These are phyloP conservation scores for Danielia reshetovae DNA, from an alignment of 805 yeast species.

Conservation along the genomic window DNA sequence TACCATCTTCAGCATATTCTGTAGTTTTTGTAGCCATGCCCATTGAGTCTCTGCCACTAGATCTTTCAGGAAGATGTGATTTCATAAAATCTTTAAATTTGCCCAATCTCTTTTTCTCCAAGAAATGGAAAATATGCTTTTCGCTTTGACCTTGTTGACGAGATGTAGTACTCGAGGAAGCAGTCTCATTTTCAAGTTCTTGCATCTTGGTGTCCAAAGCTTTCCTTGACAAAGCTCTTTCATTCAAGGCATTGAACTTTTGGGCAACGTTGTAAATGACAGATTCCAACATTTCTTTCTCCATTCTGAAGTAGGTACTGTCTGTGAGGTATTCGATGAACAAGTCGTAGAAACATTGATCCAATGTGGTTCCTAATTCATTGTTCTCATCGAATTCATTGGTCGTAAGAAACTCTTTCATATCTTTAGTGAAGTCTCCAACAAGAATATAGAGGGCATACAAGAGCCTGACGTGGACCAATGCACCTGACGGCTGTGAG, in stretches of 20 bases:
- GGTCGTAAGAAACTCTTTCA: constrained; percentile 55
- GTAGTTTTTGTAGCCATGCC: constrained; percentile 45
- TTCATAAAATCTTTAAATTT: constrained; percentile 59
- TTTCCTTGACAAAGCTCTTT: constrained; percentile 31
- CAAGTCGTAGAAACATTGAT: constrained; percentile 67
- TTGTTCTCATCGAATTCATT: constrained; percentile 46
- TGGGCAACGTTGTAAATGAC: constrained; percentile 43
- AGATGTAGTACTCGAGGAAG: background rate
- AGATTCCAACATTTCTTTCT: constrained; percentile 63
- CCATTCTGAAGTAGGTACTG: constrained; percentile 64
- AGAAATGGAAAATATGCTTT: constrained; percentile 26
- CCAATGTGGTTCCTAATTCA: constrained; percentile 49
- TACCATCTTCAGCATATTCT: constrained; percentile 20
- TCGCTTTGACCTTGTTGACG: constrained; percentile 19
- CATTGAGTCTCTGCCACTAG: constrained; percentile 15
- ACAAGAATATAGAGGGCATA: constrained; percentile 61
- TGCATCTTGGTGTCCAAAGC: constrained; percentile 33
- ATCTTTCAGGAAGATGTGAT: constrained; percentile 31
- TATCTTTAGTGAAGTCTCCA: constrained; percentile 56
- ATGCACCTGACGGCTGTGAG: constrained; percentile 57
- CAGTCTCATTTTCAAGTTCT: constrained; percentile 26
- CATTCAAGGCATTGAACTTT: constrained; percentile 39
- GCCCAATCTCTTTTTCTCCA: constrained; percentile 44
- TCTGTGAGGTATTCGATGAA: constrained; percentile 68
- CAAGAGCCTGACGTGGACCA: constrained; percentile 73